Evolutionary conservation across 192 early-diverging fungal species (phyloP), one percentile per base, ranked within the genome.

Genomic region (Phycomyces blakesleeanus): DNA sequence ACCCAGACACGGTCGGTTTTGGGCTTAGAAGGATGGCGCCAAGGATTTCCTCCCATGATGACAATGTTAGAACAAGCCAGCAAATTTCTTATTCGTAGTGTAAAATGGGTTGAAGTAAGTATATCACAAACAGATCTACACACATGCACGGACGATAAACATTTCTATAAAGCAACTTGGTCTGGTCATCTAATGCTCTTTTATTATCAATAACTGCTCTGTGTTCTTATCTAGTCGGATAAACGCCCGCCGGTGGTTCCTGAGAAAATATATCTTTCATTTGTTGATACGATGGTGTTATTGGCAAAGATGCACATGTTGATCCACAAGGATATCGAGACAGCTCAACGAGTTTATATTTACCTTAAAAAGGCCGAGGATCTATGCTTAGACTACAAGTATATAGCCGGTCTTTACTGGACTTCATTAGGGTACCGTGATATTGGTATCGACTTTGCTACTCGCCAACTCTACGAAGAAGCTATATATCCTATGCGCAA

Each of bases 371-470:
- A 57, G 1, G 78, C 72, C 14, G 78, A 68, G 24, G 15, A 57
- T 10, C n/a, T 80, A 15, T 80, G 71, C 26, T 9, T 29, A 6
- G 38, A 51, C 10, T 41, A 53, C 25, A 55, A 40, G 0, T 77
- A 63, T 51, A 47, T n/a, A 7, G 77, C 78, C 51, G 83, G 83
- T 3, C 62, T 79, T 26, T 64, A 60, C 20, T 84, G 77, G 76
- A 75, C 82, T 9, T 78, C 85, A 3, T 76, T 66, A n/a, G 68
- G 77, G 0, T 83, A 78, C 41, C 81, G 77, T 61, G 76, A 73
- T 26, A 58, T 79, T 25, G 84, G 86, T 1, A 78, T 68, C 4
- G 40, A 55, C 1, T 70, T 77, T 10, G 76, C 64, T 57, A 76
- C 69, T 3, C 29, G 61, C 0, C 61, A 67, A 21, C 57, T 60